Evolutionary conservation across 1,139 yeast genomes (phyloP).

Genomic region (Sugiyamaella paludigena): DNA sequence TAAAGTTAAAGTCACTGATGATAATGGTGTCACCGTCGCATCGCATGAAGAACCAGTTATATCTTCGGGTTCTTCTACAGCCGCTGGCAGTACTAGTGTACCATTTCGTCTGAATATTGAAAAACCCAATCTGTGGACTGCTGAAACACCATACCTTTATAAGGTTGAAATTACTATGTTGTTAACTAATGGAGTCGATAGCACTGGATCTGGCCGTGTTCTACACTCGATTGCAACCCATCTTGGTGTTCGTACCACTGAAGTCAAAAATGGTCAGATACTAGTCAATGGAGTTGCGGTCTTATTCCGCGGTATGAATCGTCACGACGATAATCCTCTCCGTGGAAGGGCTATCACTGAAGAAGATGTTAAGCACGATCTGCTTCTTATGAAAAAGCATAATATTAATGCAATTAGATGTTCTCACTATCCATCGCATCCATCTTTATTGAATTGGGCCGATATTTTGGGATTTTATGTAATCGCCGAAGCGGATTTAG

Average conservation of each 20-base stretch:
- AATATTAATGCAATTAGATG: slow-evolving; percentile 41
- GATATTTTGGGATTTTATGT: slow-evolving; percentile 39
- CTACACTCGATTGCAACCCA: slow-evolving; percentile 29
- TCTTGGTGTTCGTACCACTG: slow-evolving; percentile 38
- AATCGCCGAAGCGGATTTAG: slow-evolving; percentile 42
- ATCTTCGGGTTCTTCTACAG: neutral
- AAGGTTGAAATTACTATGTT: slow-evolving; percentile 21
- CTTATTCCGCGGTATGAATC: slow-evolving; percentile 37
- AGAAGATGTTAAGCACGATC: slow-evolving; percentile 36
- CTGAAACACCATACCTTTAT: slow-evolving; percentile 40
- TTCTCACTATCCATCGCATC: slow-evolving; percentile 40
- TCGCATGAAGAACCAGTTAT: neutral
- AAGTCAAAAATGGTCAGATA: slow-evolving; percentile 34
- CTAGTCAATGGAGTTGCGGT: slow-evolving; percentile 36
- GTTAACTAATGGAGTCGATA: neutral
- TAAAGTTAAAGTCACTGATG: slow-evolving; percentile 3
- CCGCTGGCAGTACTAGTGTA: neutral
- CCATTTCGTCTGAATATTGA: slow-evolving; percentile 13
- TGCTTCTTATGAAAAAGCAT: slow-evolving; percentile 37
- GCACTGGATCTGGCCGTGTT: slow-evolving; percentile 13
- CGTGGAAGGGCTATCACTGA: slow-evolving; percentile 40
- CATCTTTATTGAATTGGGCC: slow-evolving; percentile 26
- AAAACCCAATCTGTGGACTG: slow-evolving; percentile 37
- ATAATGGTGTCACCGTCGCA: slow-evolving; percentile 1
- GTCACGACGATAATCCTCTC: slow-evolving; percentile 40